Conservation (phyloP, 331 rosid genomes). For the Rosa hybrid region DNA sequence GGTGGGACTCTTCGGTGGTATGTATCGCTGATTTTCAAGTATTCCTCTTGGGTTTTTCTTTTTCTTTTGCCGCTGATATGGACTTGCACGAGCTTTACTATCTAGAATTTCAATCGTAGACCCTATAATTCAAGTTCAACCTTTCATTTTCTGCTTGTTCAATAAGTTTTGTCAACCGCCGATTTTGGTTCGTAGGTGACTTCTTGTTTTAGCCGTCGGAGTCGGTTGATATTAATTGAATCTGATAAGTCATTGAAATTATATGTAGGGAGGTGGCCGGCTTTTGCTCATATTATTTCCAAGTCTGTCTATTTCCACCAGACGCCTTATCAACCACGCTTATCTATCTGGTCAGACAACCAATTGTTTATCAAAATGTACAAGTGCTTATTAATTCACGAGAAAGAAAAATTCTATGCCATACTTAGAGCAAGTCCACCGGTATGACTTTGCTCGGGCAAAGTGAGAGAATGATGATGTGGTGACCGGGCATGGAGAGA, state of each 20-base stretch:
- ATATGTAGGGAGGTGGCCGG: background rate
- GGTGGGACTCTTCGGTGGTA: too few species aligned
- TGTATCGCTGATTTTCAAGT: too few species aligned
- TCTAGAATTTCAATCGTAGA: too few species aligned
- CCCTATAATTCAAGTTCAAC: background rate
- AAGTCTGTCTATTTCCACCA: background rate
- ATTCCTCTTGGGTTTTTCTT: too few species aligned
- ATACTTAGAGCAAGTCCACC: too few species aligned
- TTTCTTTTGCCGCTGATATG: too few species aligned
- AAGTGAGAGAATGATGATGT: too few species aligned
- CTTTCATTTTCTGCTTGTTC: background rate
- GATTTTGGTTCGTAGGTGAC: background rate
- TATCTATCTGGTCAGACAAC: background rate
- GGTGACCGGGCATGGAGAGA: too few species aligned
- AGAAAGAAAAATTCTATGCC: background rate
- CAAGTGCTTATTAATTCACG: background rate
- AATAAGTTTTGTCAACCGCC: background rate
- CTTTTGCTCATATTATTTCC: background rate
- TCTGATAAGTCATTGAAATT: background rate
- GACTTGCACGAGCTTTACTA: too few species aligned
- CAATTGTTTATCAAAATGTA: background rate
- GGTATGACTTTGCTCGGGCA: too few species aligned
- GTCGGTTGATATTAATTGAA: background rate
- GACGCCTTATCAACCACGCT: slow-evolving; percentile 12
- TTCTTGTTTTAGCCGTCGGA: background rate